Conservation (phyloP, 2,329 filamentous ascomycete species). For the Shiraia sp. region DNA sequence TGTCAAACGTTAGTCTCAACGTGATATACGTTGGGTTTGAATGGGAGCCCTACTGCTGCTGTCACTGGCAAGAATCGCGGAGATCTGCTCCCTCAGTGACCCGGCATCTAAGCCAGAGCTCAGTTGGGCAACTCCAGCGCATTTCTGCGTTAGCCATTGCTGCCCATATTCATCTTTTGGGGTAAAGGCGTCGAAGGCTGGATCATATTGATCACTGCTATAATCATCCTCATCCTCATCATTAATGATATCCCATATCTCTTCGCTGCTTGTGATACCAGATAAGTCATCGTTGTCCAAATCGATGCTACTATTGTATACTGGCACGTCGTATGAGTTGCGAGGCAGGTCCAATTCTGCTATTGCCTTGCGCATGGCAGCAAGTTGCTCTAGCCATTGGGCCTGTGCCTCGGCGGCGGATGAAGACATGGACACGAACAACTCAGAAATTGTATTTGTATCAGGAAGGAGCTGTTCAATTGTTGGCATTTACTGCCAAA, state of each 20-base stretch:
- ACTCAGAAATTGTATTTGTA: not conserved
- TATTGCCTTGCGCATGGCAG: slow-evolving; percentile 83
- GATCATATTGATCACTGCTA: slow-evolving; percentile 67
- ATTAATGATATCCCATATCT: slow-evolving; percentile 92
- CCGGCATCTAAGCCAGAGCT: slow-evolving; percentile 69
- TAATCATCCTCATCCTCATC: slow-evolving; percentile 68
- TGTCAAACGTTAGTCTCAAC: not conserved
- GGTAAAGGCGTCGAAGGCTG: slow-evolving; percentile 45
- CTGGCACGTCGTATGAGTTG: slow-evolving; percentile 50
- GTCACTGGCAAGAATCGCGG: slow-evolving; percentile 71
- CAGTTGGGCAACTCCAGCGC: slow-evolving; percentile 64
- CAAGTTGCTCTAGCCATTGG: slow-evolving; percentile 84
- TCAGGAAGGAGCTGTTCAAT: not conserved
- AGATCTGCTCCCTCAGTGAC: slow-evolving; percentile 77
- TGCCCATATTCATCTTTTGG: slow-evolving; percentile 54
- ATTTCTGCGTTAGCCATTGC: slow-evolving; percentile 74
- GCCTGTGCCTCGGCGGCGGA: slow-evolving; percentile 53
- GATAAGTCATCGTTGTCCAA: slow-evolving; percentile 68
- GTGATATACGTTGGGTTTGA: too few species aligned
- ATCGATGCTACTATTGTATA: slow-evolving; percentile 62
- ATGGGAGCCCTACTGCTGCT: slow-evolving; percentile 47
- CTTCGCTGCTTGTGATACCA: slow-evolving; percentile 68
- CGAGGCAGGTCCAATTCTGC: slow-evolving; percentile 67
- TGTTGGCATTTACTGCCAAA: not conserved
- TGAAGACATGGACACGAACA: slow-evolving; percentile 39